These are phyloP conservation scores for Psophocarpus tetragonolobus DNA, from an alignment of 306 rosid genomes.

Conservation along the genomic window DNA sequence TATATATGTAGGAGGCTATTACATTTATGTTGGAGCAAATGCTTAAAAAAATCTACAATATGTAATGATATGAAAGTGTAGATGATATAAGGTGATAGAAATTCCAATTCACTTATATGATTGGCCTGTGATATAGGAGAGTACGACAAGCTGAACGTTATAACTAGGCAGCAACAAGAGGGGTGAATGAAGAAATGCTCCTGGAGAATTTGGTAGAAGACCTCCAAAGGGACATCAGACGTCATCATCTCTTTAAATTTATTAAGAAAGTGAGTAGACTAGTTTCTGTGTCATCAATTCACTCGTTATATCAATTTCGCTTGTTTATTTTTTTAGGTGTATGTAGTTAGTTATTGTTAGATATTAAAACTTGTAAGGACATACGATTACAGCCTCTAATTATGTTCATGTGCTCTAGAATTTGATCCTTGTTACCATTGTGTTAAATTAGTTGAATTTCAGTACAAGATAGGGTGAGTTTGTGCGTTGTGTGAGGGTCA, in stretches of 20 bases:
- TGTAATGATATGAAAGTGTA: not conserved
- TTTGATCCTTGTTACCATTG: not conserved
- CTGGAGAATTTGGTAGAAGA: slow-evolving; percentile 84
- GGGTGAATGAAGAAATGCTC: slow-evolving; percentile 83
- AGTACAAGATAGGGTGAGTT: not conserved
- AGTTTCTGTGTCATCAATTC: not conserved
- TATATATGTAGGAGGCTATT: not conserved
- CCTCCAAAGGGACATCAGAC: slow-evolving; percentile 77
- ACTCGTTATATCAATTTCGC: not conserved
- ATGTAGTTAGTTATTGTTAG: not conserved
- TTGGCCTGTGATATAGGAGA: slow-evolving; percentile 54
- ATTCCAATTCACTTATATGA: slow-evolving; percentile 8
- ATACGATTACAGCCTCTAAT: not conserved
- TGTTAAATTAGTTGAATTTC: not conserved
- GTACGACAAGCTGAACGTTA: slow-evolving; percentile 77
- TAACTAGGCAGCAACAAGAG: slow-evolving; percentile 90
- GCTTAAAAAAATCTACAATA: not conserved
- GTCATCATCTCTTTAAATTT: slow-evolving; percentile 66
- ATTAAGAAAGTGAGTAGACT: slow-evolving; percentile 31
- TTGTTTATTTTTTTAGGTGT: not conserved
- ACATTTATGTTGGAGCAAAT: not conserved
- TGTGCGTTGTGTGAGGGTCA: not conserved
- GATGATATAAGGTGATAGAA: not conserved
- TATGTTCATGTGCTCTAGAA: not conserved
- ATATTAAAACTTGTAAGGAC: not conserved